Conservation (phyloP, 805 yeast genomes). For the Debaryomyces castellii region DNA sequence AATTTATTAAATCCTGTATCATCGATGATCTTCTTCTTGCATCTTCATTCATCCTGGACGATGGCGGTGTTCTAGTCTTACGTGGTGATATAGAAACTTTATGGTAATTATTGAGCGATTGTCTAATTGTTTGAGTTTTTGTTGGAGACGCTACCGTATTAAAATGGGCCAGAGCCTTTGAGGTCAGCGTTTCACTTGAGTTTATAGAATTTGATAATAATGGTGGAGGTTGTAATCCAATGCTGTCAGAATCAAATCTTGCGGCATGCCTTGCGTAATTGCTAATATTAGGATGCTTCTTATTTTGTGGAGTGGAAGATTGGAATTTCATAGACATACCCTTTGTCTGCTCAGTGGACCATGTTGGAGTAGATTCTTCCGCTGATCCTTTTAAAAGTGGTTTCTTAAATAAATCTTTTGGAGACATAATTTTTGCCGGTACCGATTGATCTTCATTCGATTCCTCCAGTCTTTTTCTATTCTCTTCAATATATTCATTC, state of each 20-base stretch:
- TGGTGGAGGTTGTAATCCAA: constrained; percentile 22
- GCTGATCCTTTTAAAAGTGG: constrained; percentile 16
- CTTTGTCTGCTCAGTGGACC: constrained; percentile 30
- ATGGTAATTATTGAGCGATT: constrained; percentile 31
- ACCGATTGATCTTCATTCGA: not conserved
- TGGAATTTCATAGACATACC: constrained; percentile 11
- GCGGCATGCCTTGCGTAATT: constrained; percentile 3
- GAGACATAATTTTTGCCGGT: constrained; percentile 1
- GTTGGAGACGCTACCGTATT: constrained; percentile 12
- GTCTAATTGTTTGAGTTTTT: constrained; percentile 27
- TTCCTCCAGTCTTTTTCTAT: not conserved
- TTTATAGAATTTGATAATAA: constrained; percentile 7
- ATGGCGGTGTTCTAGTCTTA: constrained; percentile 21
- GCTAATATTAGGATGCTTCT: constrained; percentile 13
- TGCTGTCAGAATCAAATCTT: constrained; percentile 23
- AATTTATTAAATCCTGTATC: constrained; percentile 34
- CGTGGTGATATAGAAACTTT: constrained; percentile 31
- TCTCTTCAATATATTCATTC: constrained; percentile 1
- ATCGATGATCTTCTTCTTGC: constrained; percentile 28
- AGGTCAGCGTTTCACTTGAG: constrained; percentile 1
- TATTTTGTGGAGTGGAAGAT: constrained; percentile 28
- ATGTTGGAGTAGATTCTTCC: constrained; percentile 34
- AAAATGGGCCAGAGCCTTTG: not conserved
- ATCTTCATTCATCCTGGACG: constrained; percentile 9
- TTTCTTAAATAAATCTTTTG: constrained; percentile 12